These are phyloP conservation scores for Cercospora janseana DNA, from an alignment of 2,329 filamentous ascomycete genomes.

Conservation along the genomic window DNA sequence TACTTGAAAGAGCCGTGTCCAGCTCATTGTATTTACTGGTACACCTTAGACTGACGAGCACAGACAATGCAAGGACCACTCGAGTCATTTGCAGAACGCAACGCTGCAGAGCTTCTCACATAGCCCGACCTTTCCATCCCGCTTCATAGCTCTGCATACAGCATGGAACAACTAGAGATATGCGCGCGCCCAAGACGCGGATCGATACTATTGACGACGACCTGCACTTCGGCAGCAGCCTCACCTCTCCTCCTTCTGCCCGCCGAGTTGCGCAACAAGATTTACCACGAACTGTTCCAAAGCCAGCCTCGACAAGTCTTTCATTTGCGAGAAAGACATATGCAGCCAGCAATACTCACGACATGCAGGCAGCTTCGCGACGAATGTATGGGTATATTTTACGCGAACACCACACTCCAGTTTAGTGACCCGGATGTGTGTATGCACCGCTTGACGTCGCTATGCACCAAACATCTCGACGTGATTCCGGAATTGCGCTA, in stretches of 20 bases:
- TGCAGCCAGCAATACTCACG: conserved; percentile 17
- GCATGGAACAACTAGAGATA: conserved; percentile 3
- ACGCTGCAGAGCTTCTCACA: not conserved
- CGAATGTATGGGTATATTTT: conserved; percentile 16
- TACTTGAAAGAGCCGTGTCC: not conserved
- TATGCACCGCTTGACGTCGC: conserved; percentile 14
- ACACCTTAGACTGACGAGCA: not conserved
- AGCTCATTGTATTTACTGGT: not conserved
- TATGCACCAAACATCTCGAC: conserved; percentile 13
- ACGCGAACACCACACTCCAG: conserved; percentile 22
- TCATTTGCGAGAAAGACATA: conserved; percentile 12
- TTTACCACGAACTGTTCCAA: conserved; percentile 16
- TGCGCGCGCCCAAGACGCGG: not conserved
- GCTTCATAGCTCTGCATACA: not conserved
- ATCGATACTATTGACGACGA: not conserved
- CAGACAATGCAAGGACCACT: not conserved
- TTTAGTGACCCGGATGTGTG: conserved; percentile 16
- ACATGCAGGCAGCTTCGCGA: conserved; percentile 16
- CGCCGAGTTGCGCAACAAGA: conserved; percentile 21
- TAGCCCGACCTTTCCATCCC: not conserved
- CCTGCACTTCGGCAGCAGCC: not conserved
- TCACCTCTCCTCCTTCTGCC: conserved; percentile 17
- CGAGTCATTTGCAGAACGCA: not conserved
- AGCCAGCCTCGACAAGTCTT: conserved; percentile 6
- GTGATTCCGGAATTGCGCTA: conserved; percentile 22